These are phyloP conservation scores for Talaromyces thailandensis DNA, from an alignment of 495 filamentous ascomycete species.

Conservation along the genomic window DNA sequence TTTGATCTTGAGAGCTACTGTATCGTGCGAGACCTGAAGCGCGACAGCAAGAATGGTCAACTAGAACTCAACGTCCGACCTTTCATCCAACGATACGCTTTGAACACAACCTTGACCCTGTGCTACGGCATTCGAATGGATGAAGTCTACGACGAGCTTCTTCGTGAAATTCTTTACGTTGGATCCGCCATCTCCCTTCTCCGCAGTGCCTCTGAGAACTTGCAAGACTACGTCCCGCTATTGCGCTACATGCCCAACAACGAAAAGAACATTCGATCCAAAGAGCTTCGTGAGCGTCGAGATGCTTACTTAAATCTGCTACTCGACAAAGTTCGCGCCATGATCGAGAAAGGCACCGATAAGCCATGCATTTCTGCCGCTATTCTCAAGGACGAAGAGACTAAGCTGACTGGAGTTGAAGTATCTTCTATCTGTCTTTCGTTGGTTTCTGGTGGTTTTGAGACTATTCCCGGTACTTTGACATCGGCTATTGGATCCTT, in stretches of 20 bases:
- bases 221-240: conserved; percentile 41
- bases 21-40: conserved; percentile 35
- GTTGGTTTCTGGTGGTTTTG: conserved; percentile 43
- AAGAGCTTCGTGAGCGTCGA: conserved; percentile 33
- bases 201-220: conserved; percentile 40
- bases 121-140: conserved; percentile 50
- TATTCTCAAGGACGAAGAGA: conserved; percentile 42
- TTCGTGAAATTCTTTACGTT: conserved; percentile 42
- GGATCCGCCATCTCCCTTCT: conserved; percentile 40
- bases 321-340: conserved; percentile 36
- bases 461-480: conserved; percentile 41
- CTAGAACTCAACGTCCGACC: conserved; percentile 29
- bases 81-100: conserved; percentile 39
- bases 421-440: conserved; percentile 42
- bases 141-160: conserved; percentile 35
- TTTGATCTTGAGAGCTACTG: conserved; percentile 44
- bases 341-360: conserved; percentile 41
- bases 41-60: conserved; percentile 29
- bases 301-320: conserved; percentile 39
- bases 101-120: conserved; percentile 43
- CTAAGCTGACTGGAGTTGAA: conserved; percentile 37
- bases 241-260: conserved; percentile 40
- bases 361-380: conserved; percentile 43
- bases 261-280: conserved; percentile 35
- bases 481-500: conserved; percentile 40